Conservation (phyloP, 192 early-diverging fungal genomes). For the Coemansia sp. region DNA sequence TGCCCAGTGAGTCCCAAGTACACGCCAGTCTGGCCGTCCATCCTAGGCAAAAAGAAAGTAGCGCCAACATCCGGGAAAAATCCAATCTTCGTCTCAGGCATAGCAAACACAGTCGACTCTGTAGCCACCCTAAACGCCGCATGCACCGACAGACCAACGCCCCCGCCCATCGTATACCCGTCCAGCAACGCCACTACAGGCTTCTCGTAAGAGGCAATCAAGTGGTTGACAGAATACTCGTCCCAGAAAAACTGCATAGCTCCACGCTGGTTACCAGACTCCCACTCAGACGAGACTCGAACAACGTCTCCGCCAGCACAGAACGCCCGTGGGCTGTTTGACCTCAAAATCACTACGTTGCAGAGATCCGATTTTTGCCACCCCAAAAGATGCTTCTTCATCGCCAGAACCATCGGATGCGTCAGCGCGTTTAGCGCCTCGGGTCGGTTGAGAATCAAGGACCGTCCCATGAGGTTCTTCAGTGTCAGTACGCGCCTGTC, state of each 20-base stretch:
- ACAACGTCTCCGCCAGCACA: conserved; percentile 91
- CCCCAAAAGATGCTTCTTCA: conserved; percentile 79
- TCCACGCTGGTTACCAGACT: conserved; percentile 25
- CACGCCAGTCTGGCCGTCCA: conserved; percentile 94
- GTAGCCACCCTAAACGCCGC: conserved; percentile 96
- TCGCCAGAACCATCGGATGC: conserved; percentile 80
- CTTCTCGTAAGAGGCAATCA: conserved; percentile 84
- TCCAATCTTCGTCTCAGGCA: conserved; percentile 98
- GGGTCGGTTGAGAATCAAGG: conserved; percentile 79
- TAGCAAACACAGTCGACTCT: conserved; percentile 93
- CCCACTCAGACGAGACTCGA: conserved; percentile 56
- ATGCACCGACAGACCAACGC: conserved; percentile 94
- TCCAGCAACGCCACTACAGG: conserved; percentile 89
- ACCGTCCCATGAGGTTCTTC: conserved; percentile 55
- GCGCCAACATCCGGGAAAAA: conserved; percentile 97
- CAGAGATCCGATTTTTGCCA: conserved; percentile 88
- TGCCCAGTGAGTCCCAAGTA: conserved; percentile 91
- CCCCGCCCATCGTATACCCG: conserved; percentile 96
- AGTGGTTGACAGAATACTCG: conserved; percentile 93
- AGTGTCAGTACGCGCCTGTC: conserved; percentile 42
- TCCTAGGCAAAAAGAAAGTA: conserved; percentile 89
- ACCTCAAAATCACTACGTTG: conserved; percentile 86
- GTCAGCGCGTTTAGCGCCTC: conserved; percentile 85
- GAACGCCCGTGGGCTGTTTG: conserved; percentile 75
- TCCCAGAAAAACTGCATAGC: conserved; percentile 85